These are phyloP conservation scores for Calonectria honghensis DNA, from an alignment of 2,329 filamentous ascomycete species.

Conservation along the genomic window DNA sequence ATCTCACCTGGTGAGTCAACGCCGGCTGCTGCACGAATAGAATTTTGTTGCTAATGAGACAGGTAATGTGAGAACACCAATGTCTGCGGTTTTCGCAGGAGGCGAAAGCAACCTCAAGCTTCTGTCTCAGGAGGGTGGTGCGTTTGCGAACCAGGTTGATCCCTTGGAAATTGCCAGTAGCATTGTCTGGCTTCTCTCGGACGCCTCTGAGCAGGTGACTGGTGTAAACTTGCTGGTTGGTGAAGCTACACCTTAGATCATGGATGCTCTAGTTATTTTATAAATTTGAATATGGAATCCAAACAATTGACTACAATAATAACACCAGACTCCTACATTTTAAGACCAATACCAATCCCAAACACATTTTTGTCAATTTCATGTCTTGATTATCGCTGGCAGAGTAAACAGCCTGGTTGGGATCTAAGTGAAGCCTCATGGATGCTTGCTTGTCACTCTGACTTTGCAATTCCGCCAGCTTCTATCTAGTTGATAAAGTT, in stretches of 20 bases:
- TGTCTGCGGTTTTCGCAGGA: constrained; percentile 2
- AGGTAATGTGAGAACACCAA: constrained; percentile 13
- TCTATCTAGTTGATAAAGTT: constrained; percentile 30
- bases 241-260: neutral
- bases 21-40: no score
- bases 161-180: constrained; percentile 10
- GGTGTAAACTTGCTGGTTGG: constrained; percentile 9
- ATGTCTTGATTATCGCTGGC: neutral
- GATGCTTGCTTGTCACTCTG: neutral
- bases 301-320: neutral
- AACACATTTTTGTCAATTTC: neutral
- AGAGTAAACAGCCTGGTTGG: neutral
- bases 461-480: neutral
- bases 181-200: constrained; percentile 4
- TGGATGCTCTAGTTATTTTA: neutral
- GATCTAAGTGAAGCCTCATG: neutral
- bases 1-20: neutral
- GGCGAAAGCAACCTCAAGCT: constrained; percentile 3
- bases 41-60: neutral
- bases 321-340: neutral
- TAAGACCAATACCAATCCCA: neutral
- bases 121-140: neutral
- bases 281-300: neutral
- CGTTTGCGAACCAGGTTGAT: neutral
- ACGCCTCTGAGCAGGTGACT: constrained; percentile 5